These are phyloP conservation scores for Pyrenophora graminea DNA, from an alignment of 2,329 filamentous ascomycete genomes.

Conservation along the genomic window DNA sequence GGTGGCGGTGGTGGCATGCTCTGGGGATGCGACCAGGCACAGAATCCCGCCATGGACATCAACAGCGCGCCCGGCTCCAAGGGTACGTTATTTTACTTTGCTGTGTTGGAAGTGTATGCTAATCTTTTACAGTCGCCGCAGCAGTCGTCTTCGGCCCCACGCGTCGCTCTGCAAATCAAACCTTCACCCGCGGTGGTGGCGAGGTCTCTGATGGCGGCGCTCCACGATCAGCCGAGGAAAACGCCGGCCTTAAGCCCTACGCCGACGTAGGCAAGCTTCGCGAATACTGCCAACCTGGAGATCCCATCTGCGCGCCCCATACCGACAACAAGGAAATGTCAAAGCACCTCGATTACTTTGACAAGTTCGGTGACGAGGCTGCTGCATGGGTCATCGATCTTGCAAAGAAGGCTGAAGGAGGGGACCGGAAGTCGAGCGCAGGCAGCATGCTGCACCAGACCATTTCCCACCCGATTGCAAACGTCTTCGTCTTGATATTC, in stretches of 20 bases:
- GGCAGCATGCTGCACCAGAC: slow-evolving; percentile 25
- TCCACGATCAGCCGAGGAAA: slow-evolving; percentile 25
- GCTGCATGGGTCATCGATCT: slow-evolving; percentile 29
- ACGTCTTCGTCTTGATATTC: slow-evolving; percentile 27
- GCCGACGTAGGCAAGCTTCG: slow-evolving; percentile 56
- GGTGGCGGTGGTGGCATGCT: slow-evolving; percentile 33
- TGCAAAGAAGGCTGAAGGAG: slow-evolving; percentile 19
- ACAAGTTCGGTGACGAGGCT: slow-evolving; percentile 28
- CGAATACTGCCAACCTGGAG: slow-evolving; percentile 65
- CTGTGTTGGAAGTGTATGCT: neutral
- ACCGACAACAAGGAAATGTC: slow-evolving; percentile 53
- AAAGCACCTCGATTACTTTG: slow-evolving; percentile 63
- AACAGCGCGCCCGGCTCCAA: slow-evolving; percentile 28
- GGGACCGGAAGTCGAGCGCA: slow-evolving; percentile 17
- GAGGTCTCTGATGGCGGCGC: slow-evolving; percentile 27
- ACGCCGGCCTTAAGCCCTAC: slow-evolving; percentile 29
- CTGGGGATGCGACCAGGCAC: slow-evolving; percentile 30
- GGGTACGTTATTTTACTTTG: slow-evolving; percentile 7
- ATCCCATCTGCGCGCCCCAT: slow-evolving; percentile 65
- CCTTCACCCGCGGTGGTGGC: slow-evolving; percentile 29
- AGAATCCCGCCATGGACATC: slow-evolving; percentile 27
- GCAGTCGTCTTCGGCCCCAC: slow-evolving; percentile 31
- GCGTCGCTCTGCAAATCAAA: slow-evolving; percentile 30
- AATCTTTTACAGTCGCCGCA: slow-evolving; percentile 25
- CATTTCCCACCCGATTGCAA: slow-evolving; percentile 29